Conservation (phyloP, 2,329 filamentous ascomycete genomes). For the Tolypocladium cylindrosporum region DNA sequence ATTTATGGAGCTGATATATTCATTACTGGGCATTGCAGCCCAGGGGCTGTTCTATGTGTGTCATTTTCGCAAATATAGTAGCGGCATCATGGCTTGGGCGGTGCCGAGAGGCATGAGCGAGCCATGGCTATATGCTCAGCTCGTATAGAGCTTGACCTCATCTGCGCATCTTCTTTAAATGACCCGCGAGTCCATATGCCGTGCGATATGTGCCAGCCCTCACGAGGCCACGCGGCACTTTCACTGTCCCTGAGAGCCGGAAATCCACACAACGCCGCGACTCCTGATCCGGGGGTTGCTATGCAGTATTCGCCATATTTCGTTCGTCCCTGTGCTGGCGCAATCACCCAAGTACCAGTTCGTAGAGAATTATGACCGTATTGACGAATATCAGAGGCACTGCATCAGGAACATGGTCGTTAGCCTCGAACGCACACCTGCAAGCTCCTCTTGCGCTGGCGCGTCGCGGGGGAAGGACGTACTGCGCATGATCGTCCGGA, state of each 20-base stretch:
- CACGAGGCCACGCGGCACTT: background rate
- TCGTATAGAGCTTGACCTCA: background rate
- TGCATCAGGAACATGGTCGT: conserved; percentile 20
- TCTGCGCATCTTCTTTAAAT: background rate
- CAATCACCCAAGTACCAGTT: conserved; percentile 61
- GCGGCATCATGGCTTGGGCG: background rate
- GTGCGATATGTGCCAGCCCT: background rate
- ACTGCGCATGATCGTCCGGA: conserved; percentile 91
- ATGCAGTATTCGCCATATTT: background rate
- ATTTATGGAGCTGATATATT: background rate
- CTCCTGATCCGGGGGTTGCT: background rate
- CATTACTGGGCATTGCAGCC: background rate
- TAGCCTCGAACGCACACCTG: background rate
- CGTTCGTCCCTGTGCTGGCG: background rate
- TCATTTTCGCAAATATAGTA: background rate
- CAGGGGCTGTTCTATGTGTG: background rate
- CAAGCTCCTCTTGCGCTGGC: background rate
- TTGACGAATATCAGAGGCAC: conserved; percentile 82
- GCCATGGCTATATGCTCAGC: background rate
- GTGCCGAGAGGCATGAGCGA: background rate
- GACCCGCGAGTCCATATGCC: background rate
- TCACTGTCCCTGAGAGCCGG: background rate
- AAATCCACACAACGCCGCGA: background rate
- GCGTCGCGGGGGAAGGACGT: conserved; percentile 7
- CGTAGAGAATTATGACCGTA: conserved; percentile 72